These are phyloP conservation scores for Phytophthora pseudosyringae DNA, from an alignment of 352 stramenopile species.

Conservation along the genomic window DNA sequence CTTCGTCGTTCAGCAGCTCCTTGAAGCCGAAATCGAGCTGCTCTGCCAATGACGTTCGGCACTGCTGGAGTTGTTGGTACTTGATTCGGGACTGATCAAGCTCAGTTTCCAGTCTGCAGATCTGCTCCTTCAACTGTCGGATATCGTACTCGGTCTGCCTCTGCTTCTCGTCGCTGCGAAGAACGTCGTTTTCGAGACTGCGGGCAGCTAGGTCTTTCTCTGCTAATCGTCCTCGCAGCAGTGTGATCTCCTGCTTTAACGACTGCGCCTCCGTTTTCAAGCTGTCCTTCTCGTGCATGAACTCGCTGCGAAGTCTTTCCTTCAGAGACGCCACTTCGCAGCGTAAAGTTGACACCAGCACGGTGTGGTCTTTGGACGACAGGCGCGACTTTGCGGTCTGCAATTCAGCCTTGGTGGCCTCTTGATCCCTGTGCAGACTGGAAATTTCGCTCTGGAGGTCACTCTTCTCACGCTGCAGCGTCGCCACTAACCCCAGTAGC, in stretches of 20 bases:
- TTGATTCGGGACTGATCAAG: slow-evolving; percentile 44
- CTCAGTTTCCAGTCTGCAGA: slow-evolving; percentile 47
- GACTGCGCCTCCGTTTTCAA: slow-evolving; percentile 46
- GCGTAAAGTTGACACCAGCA: slow-evolving; percentile 68
- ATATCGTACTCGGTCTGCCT: slow-evolving; percentile 48
- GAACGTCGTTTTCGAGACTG: slow-evolving; percentile 53
- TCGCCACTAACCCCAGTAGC: slow-evolving; percentile 44
- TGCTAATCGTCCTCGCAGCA: slow-evolving; percentile 40
- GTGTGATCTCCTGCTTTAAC: slow-evolving; percentile 50
- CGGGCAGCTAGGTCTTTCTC: slow-evolving; percentile 58
- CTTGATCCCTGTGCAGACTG: slow-evolving; percentile 35
- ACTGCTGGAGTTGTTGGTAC: slow-evolving; percentile 68
- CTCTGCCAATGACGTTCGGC: slow-evolving; percentile 52
- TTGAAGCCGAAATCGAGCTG: slow-evolving; percentile 78
- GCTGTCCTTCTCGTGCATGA: slow-evolving; percentile 65
- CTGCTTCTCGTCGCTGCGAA: slow-evolving; percentile 47
- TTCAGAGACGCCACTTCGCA: slow-evolving; percentile 67
- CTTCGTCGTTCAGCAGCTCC: slow-evolving; percentile 69
- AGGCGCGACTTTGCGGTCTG: slow-evolving; percentile 47
- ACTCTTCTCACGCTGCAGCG: slow-evolving; percentile 53
- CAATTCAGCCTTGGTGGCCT: slow-evolving; percentile 38
- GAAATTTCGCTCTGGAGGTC: slow-evolving; percentile 34
- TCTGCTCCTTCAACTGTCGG: slow-evolving; percentile 48
- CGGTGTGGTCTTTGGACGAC: slow-evolving; percentile 52
- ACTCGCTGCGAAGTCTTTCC: slow-evolving; percentile 63